Percentiles rank a stretch among this genome's conserved stretches.
These are phyloP conservation scores for Fusarium drepaniforme DNA, from an alignment of 2,329 filamentous ascomycete species.

Conservation along the genomic window DNA sequence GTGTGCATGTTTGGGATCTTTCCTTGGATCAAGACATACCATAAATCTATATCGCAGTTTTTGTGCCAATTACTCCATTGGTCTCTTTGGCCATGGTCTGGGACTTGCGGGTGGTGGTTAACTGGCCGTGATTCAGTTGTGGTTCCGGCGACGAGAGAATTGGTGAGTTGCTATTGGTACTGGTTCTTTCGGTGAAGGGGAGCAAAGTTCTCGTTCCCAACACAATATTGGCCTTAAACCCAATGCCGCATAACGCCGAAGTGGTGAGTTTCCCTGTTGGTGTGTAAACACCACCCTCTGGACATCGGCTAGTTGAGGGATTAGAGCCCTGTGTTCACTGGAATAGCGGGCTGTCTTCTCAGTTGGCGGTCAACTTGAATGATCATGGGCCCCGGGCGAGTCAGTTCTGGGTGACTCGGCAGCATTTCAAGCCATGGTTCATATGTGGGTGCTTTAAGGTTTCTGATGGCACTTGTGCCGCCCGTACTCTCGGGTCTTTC, in stretches of 20 bases:
- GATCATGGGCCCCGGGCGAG: neutral
- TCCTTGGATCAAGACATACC: neutral
- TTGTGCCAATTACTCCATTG: neutral
- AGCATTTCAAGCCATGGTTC: neutral
- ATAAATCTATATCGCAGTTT: neutral
- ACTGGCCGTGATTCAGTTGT: neutral
- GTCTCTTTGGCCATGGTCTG: neutral
- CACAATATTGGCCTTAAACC: neutral
- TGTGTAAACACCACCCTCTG: neutral
- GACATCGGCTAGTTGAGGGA: neutral
- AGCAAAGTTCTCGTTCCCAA: neutral
- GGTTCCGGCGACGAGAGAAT: neutral
- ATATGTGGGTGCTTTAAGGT: neutral
- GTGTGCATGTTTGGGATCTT: neutral
- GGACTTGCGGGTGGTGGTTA: neutral
- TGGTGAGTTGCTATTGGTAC: neutral
- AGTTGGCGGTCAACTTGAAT: neutral
- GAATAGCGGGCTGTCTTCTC: neutral
- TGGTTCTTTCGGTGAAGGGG: neutral
- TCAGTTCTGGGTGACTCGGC: neutral
- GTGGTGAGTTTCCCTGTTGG: neutral
- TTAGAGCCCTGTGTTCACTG: neutral
- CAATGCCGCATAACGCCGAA: neutral
- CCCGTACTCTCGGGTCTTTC: neutral
- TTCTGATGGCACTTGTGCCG: neutral